Conservation (phyloP, 73 alveolate genomes). For the Paramecium sexaurelia region DNA sequence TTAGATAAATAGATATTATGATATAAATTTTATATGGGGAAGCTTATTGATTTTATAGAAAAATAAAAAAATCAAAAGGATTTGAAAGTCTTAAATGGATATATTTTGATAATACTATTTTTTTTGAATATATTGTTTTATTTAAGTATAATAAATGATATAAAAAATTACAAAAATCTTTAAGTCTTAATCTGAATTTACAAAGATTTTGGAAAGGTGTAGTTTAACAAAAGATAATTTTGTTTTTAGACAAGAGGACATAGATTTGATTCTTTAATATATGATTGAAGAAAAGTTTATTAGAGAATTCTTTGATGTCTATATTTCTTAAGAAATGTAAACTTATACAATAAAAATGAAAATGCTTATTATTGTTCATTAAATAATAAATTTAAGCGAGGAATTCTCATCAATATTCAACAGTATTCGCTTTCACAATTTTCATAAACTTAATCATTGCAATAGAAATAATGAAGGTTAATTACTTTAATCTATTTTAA, state of each 20-base stretch:
- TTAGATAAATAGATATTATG: no score
- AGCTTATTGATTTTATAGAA: no score
- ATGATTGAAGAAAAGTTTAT: neutral
- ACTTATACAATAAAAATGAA: neutral
- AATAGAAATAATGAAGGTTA: neutral
- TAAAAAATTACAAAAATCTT: neutral
- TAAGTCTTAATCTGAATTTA: neutral
- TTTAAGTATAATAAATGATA: neutral
- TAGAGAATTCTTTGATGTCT: neutral
- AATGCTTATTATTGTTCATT: conserved; percentile 35
- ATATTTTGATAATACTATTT: no score
- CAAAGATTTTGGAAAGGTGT: neutral
- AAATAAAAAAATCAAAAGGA: no score
- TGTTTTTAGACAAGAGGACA: conserved; percentile 31
- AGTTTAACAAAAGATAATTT: conserved; percentile 33
- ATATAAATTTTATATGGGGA: no score
- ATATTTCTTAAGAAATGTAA: neutral
- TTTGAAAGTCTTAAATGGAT: no score
- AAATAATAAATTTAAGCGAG: neutral
- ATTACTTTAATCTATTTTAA: neutral
- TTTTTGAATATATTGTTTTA: no score
- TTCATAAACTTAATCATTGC: neutral
- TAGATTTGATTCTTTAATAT: neutral
- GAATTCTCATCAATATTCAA: conserved; percentile 2
- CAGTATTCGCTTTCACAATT: neutral